phyloP scores from a whole-genome alignment of 345 rosid genomes.

The Hibiscus mutabilis region DNA sequence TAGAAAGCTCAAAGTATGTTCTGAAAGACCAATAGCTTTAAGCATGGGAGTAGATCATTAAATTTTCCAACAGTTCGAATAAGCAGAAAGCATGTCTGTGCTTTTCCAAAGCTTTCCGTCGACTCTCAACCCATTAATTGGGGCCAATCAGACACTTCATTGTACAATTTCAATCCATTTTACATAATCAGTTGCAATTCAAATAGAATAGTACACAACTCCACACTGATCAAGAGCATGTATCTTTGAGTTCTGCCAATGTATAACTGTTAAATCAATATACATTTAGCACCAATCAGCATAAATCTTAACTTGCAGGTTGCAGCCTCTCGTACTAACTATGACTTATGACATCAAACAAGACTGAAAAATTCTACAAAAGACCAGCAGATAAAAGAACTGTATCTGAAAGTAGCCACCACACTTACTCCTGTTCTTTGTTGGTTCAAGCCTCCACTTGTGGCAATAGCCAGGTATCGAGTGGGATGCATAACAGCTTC shows the following conservation, averaged over 20 bases:
- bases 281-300: not conserved
- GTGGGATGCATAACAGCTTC: slow-evolving; percentile 25
- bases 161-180: not conserved
- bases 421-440: slow-evolving; percentile 57
- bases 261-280: not conserved
- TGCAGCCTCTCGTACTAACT: slow-evolving; percentile 29
- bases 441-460: slow-evolving; percentile 67
- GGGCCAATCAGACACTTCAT: too few relatives aligned
- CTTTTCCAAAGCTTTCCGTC: not conserved
- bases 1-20: not conserved
- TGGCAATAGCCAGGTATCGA: slow-evolving; percentile 48
- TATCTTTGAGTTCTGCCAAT: not conserved
- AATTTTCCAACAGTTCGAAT: not conserved
- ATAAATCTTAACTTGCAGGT: slow-evolving; percentile 52
- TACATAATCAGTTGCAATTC: not conserved
- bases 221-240: not conserved
- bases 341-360: not conserved
- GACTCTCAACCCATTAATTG: not conserved
- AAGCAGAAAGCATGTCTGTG: not conserved
- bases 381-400: not conserved
- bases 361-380: not conserved
- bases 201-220: not conserved
- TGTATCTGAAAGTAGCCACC: not conserved
- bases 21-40: not conserved
- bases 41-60: not conserved